These are phyloP conservation scores for Penicillium vulpinum DNA, from an alignment of 2,329 filamentous ascomycete species.

Conservation along the genomic window DNA sequence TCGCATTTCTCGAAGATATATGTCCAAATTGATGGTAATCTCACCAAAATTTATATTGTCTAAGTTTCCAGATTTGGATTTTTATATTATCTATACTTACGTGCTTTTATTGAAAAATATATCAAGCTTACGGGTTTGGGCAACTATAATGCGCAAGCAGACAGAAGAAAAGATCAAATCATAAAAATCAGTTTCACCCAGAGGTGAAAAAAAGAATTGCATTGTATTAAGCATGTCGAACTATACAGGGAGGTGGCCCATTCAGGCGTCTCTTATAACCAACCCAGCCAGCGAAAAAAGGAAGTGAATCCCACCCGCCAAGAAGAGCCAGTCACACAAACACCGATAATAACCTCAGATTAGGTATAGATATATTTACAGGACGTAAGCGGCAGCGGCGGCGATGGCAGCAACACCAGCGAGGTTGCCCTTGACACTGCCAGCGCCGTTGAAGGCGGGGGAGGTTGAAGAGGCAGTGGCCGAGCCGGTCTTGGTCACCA, in stretches of 20 bases:
- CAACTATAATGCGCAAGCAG: no score
- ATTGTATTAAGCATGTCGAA: slow-evolving; percentile 9
- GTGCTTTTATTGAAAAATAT: background rate
- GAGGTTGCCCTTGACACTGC: slow-evolving; percentile 27
- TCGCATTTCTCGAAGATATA: background rate
- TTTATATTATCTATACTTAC: no score
- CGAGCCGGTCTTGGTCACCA: slow-evolving; percentile 14
- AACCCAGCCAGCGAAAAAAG: background rate
- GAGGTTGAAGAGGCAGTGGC: slow-evolving; percentile 17
- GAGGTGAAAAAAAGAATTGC: background rate
- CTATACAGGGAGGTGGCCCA: slow-evolving; percentile 1
- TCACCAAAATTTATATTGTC: background rate
- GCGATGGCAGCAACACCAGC: slow-evolving; percentile 27
- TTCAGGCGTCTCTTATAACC: background rate
- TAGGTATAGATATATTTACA: slow-evolving; percentile 25
- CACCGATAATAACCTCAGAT: slow-evolving; percentile 3
- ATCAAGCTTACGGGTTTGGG: rapidly evolving
- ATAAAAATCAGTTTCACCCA: background rate
- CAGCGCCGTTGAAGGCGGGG: slow-evolving; percentile 28
- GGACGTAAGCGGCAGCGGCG: slow-evolving; percentile 27
- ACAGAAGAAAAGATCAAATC: background rate
- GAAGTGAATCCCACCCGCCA: background rate
- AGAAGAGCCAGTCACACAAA: background rate
- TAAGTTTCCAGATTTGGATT: no score
- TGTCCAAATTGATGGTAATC: background rate